Percentiles rank a stretch among this genome's conserved stretches.
These are phyloP conservation scores for Peniophora sp. DNA, from an alignment of 1,284 basidiomycete species.

Conservation along the genomic window DNA sequence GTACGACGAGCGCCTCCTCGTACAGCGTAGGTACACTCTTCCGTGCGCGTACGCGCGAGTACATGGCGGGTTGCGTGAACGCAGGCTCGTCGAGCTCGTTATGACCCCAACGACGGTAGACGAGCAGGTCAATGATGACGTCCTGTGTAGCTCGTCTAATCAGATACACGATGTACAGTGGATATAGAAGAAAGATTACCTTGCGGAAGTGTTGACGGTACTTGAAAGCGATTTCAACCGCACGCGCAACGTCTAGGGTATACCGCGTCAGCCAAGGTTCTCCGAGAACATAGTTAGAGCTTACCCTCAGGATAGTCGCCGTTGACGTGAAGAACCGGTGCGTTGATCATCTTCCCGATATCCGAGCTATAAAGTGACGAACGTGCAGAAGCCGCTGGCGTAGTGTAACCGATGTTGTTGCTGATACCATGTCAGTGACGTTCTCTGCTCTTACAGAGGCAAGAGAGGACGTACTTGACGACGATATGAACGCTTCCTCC, in stretches of 20 bases:
- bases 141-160: constrained; percentile 38
- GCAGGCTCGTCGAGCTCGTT: constrained; percentile 89
- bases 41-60: constrained; percentile 72
- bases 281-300: constrained; percentile 11
- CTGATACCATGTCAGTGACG: neutral
- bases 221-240: constrained; percentile 73
- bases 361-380: constrained; percentile 87
- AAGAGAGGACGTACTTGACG: constrained; percentile 63
- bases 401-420: constrained; percentile 82
- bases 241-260: constrained; percentile 66
- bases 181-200: constrained; percentile 19
- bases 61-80: constrained; percentile 88
- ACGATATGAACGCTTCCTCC: constrained; percentile 86
- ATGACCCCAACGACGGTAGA: constrained; percentile 84
- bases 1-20: constrained; percentile 69
- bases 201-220: constrained; percentile 82
- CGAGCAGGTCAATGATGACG: constrained; percentile 81
- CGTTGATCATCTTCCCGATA: constrained; percentile 83
- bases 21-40: constrained; percentile 77
- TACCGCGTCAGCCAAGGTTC: neutral
- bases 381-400: constrained; percentile 72
- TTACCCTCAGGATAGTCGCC: constrained; percentile 84
- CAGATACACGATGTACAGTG: neutral
- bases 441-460: constrained; percentile 23
- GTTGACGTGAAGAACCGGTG: constrained; percentile 87